A percentile compares a stretch with the other conserved stretches of the same genome.
These are phyloP conservation scores for Olyra latifolia DNA, from an alignment of 176 grass and related monocot species.

Conservation along the genomic window DNA sequence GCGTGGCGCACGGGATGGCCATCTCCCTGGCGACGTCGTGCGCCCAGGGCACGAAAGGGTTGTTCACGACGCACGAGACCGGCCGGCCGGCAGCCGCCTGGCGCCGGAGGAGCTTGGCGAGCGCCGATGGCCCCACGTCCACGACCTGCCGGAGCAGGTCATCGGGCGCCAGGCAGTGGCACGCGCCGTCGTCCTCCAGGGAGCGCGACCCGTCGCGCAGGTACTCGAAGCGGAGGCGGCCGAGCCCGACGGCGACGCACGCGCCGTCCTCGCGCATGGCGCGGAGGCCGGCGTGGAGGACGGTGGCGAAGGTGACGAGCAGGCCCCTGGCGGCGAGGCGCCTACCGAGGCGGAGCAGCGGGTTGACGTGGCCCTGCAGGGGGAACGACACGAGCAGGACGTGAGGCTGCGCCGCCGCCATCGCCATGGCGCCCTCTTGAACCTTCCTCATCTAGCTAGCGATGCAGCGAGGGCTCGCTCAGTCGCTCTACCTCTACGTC, in stretches of 20 bases:
- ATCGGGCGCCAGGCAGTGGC: neutral
- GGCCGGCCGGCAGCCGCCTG: constrained; percentile 33
- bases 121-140: neutral
- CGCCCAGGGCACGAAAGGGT: constrained; percentile 55
- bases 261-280: neutral
- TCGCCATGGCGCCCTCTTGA: neutral
- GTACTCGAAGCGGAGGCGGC: constrained; percentile 46
- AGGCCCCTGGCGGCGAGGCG: constrained; percentile 52
- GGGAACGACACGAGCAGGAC: constrained; percentile 61
- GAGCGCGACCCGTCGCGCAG: neutral
- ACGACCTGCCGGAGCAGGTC: constrained; percentile 19
- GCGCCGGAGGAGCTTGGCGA: constrained; percentile 24
- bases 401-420: constrained; percentile 25
- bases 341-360: constrained; percentile 47
- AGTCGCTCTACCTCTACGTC: neutral
- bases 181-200: neutral
- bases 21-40: constrained; percentile 33
- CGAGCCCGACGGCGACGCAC: neutral
- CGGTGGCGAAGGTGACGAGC: constrained; percentile 60
- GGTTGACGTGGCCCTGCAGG: constrained; percentile 62
- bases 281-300: constrained; percentile 37
- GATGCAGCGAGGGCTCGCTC: neutral
- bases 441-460: neutral
- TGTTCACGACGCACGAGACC: constrained; percentile 50
- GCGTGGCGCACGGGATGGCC: constrained; percentile 42